phyloP scores from a whole-genome alignment of 2,329 filamentous ascomycete genomes.

The Mariannaea sp. region DNA sequence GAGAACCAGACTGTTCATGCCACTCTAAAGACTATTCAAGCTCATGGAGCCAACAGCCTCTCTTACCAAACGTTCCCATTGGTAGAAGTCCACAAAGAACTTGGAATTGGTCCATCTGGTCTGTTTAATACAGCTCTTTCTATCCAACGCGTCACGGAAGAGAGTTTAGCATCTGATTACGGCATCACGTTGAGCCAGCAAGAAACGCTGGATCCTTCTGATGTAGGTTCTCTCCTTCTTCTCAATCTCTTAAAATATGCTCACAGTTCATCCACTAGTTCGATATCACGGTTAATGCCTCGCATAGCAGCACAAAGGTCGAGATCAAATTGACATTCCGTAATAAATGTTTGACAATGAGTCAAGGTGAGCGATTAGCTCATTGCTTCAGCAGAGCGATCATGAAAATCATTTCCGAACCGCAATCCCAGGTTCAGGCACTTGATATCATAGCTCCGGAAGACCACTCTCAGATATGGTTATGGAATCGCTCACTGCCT shows the following conservation, averaged over 20 bases:
- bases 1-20: background rate
- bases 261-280: background rate
- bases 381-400: background rate
- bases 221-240: background rate
- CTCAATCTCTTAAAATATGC: background rate
- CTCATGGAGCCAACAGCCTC: background rate
- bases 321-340: background rate
- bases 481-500: background rate
- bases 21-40: background rate
- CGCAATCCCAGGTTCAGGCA: background rate
- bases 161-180: background rate
- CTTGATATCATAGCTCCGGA: background rate
- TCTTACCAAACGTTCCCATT: constrained; percentile 4
- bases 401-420: background rate
- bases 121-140: constrained; percentile 10
- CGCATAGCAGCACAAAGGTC: background rate
- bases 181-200: background rate
- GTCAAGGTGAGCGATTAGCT: background rate
- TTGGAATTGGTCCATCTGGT: constrained; percentile 1
- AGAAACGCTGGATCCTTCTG: background rate
- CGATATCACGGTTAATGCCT: background rate
- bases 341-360: background rate
- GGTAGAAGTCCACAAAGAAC: background rate
- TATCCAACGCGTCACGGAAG: background rate
- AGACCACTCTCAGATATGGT: background rate